Base-by-base conservation (phyloP, 2,329 filamentous ascomycete genomes). In the Claviceps humidiphila region DNA sequence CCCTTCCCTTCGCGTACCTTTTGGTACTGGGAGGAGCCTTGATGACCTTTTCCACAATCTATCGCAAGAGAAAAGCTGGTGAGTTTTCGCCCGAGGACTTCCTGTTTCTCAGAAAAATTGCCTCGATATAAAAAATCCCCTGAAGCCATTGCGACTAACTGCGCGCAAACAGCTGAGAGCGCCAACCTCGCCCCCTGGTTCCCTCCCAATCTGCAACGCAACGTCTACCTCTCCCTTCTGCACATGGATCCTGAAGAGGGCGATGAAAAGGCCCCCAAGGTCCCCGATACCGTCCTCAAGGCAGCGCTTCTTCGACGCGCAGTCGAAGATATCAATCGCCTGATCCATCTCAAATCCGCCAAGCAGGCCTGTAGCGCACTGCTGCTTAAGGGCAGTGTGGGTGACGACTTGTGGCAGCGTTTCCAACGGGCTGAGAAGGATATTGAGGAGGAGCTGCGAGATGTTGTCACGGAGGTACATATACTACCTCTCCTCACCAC, bases 111-210 rank as follows among this genome's bases (percentile, higher is more conserved):
- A 11, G 30, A 11, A 34, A 34, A 9, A 34, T 1, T 34, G 30
- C 1, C 30, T 4, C 30, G 9, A 34, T 4, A 34, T 11, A 3
- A 11, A 41, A 41, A 41, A 16, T 1, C 13, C 6, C 39, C 5
- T 13, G 5, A 26, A 44, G 13, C 14, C 42, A 14, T 24, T 30
- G 17, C 6, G 38, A 22, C 14, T 42, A n/a, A 43, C n/a, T 41
- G 7, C 7, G n/a, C n/a, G 43, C 43, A 16, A 37, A 48, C 58
- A 89, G 86, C 75, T 58, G 82, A 89, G 72, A 85, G 86, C 61
- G 85, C 88, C 51, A 88, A 87, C 59, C 82, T 98, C 56, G 89
- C 87, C 59, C 89, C 91, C 60, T 98, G 93, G 91, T 98, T 98
- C 70, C 84, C 85, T 24, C 79, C 85, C 50, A 90, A 98, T 67